These are phyloP conservation scores for Xylaria intraflava DNA, from an alignment of 495 filamentous ascomycete species.

Conservation along the genomic window DNA sequence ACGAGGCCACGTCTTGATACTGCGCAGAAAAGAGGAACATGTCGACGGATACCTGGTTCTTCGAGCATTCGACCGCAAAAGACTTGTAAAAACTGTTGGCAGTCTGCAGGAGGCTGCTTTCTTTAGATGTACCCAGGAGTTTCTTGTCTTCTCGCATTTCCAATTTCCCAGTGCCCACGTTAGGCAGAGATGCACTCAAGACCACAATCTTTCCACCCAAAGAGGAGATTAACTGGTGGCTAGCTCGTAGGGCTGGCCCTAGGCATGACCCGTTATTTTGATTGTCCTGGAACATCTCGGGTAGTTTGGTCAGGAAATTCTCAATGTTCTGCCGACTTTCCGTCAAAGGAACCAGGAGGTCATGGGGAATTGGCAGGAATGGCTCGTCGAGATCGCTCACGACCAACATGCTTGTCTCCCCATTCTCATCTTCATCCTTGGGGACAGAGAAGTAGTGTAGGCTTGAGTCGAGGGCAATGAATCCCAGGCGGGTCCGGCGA, in stretches of 20 bases:
- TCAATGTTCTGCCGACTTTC: constrained; percentile 90
- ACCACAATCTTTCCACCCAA: constrained; percentile 93
- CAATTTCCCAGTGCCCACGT: constrained; percentile 80
- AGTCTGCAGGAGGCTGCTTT: constrained; percentile 79
- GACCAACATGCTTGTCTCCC: constrained; percentile 84
- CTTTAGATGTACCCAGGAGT: constrained; percentile 87
- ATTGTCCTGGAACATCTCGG: constrained; percentile 94
- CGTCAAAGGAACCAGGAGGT: constrained; percentile 83
- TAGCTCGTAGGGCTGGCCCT: constrained; percentile 86
- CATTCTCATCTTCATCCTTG: constrained; percentile 73
- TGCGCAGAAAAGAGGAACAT: constrained; percentile 98
- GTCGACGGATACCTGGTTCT: constrained; percentile 96
- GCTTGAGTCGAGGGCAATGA: constrained; percentile 92
- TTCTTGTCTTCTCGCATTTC: constrained; percentile 97
- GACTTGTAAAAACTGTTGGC: constrained; percentile 96
- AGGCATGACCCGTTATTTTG: constrained; percentile 80
- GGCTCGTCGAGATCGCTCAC: constrained; percentile 95
- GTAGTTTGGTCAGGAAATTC: constrained; percentile 81
- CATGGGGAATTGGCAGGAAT: constrained; percentile 83
- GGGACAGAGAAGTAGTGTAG: constrained; percentile 94
- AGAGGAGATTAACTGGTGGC: constrained; percentile 88
- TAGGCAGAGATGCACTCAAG: constrained; percentile 83
- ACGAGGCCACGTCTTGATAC: constrained; percentile 93
- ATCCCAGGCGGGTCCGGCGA: constrained; percentile 82
- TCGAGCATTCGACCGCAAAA: constrained; percentile 97